phyloP scores from a whole-genome alignment of 805 yeast species.

The Yarrowia sp. region DNA sequence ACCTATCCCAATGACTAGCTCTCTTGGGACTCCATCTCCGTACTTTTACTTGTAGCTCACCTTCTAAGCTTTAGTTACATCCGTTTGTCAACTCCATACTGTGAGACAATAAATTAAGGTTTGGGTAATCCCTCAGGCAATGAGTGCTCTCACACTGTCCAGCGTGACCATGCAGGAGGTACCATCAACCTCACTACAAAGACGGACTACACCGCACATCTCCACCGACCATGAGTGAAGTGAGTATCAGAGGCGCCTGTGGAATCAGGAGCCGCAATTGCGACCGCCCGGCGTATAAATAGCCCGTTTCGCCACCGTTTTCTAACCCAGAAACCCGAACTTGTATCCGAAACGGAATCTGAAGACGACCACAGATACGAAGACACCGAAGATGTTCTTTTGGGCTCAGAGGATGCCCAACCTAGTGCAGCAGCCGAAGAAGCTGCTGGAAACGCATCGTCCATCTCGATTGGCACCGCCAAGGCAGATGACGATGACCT shows the following conservation, averaged over 20 bases:
- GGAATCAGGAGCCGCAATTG: slow-evolving; percentile 2
- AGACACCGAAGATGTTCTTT: slow-evolving; percentile 33
- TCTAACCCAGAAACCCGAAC: slow-evolving; percentile 31
- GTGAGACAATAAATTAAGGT: slow-evolving; percentile 34
- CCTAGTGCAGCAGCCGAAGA: not conserved
- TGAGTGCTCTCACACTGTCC: not conserved
- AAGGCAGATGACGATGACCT: slow-evolving; percentile 18
- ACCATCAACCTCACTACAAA: slow-evolving; percentile 25
- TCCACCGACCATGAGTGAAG: slow-evolving; percentile 23
- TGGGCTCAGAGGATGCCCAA: slow-evolving; percentile 25
- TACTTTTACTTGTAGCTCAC: not conserved
- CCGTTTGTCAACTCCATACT: no score
- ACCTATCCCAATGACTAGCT: no score
- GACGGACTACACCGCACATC: slow-evolving; percentile 8
- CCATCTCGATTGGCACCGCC: slow-evolving; percentile 21
- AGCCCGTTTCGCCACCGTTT: not conserved
- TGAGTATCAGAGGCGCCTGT: not conserved
- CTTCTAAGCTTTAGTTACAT: not conserved
- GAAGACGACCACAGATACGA: slow-evolving; percentile 37
- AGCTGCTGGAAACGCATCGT: slow-evolving; percentile 2
- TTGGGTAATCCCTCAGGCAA: slow-evolving; percentile 37
- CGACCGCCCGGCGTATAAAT: not conserved
- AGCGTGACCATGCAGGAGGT: slow-evolving; percentile 37
- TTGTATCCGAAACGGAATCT: slow-evolving; percentile 31
- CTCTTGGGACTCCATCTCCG: not conserved